These are phyloP conservation scores for Epicoccum sorghinum DNA, from an alignment of 2,329 filamentous ascomycete genomes.

Conservation along the genomic window DNA sequence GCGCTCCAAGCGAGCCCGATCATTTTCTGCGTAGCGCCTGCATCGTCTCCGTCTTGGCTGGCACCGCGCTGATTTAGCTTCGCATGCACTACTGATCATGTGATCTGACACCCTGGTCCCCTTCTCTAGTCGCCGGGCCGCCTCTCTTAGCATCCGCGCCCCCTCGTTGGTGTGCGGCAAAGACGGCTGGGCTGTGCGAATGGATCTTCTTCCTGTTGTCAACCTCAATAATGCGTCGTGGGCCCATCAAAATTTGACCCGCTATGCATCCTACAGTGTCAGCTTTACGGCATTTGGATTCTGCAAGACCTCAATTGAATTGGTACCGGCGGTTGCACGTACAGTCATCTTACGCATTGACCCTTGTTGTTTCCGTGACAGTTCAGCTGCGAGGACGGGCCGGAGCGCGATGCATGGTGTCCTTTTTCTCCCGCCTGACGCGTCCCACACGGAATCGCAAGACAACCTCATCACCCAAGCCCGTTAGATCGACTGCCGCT, in stretches of 20 bases:
- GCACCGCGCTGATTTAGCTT: conserved; percentile 14
- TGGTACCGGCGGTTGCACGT: background rate
- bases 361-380: conserved; percentile 38
- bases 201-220: conserved; percentile 7
- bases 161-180: conserved; percentile 17
- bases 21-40: conserved; percentile 26
- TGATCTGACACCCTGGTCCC: conserved; percentile 26
- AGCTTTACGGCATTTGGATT: background rate
- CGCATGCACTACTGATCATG: conserved; percentile 31
- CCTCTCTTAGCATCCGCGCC: conserved; percentile 27
- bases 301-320: background rate
- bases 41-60: conserved; percentile 23
- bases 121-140: conserved; percentile 28
- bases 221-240: conserved; percentile 1
- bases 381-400: conserved; percentile 40
- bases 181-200: conserved; percentile 16
- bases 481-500: conserved; percentile 28
- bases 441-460: conserved; percentile 23
- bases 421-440: conserved; percentile 33
- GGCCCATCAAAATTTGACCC: background rate
- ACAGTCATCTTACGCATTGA: conserved; percentile 24
- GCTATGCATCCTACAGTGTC: background rate
- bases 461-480: conserved; percentile 14
- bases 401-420: conserved; percentile 41
- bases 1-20: conserved; percentile 24